A percentile compares a stretch with the other conserved stretches of the same genome.
Evolutionary conservation across 169 alveolate genomes (phyloP).

Genomic region (Plasmodium chabaudi): DNA sequence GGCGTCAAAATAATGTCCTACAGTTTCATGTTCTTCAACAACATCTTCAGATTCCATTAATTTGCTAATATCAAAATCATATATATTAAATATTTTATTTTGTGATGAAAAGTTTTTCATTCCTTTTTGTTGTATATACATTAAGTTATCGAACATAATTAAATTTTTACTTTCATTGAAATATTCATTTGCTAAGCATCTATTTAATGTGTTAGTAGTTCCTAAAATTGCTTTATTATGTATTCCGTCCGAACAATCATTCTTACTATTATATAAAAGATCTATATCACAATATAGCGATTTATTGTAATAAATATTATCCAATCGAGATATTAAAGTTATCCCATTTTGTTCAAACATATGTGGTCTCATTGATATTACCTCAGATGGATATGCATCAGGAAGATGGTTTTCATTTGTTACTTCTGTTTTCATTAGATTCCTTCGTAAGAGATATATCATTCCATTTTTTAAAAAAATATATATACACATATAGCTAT

Average conservation of each 20-base stretch:
- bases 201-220: neutral
- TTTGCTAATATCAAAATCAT: slow-evolving; percentile 25
- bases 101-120: slow-evolving; percentile 27
- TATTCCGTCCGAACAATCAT: neutral
- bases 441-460: slow-evolving; percentile 36
- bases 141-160: slow-evolving; percentile 1
- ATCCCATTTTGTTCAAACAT: slow-evolving; percentile 33
- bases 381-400: neutral
- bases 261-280: neutral
- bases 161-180: neutral
- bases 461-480: slow-evolving; percentile 46
- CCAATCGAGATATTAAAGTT: slow-evolving; percentile 37
- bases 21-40: neutral
- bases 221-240: neutral
- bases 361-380: slow-evolving; percentile 8
- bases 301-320: slow-evolving; percentile 21
- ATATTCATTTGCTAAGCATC: neutral
- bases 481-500: slow-evolving; percentile 60
- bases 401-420: neutral
- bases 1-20: neutral
- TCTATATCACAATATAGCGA: slow-evolving; percentile 42
- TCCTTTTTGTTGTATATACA: slow-evolving; percentile 37
- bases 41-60: neutral
- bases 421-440: slow-evolving; percentile 7
- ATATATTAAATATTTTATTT: slow-evolving; percentile 23